Percentiles rank a stretch among this genome's conserved stretches.
Evolutionary conservation across 768 basidiomycete species (phyloP).

Genomic region (Podaxis pistillaris): DNA sequence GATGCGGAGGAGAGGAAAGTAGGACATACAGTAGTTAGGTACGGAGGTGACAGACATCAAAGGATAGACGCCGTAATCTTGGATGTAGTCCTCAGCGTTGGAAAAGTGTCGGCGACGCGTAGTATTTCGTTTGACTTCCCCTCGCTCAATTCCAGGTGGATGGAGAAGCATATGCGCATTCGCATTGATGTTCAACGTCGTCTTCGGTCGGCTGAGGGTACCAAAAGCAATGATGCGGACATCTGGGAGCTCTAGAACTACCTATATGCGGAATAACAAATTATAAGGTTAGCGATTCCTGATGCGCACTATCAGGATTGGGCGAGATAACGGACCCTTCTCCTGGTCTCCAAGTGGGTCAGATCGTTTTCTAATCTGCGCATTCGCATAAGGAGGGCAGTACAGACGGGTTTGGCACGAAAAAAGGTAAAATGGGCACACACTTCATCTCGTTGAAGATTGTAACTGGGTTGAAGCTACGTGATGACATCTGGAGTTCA

Average conservation of each 20-base stretch:
- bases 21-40: constrained; percentile 31
- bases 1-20: constrained; percentile 4
- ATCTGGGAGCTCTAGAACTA: constrained; percentile 68
- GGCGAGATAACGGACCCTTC: constrained; percentile 46
- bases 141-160: constrained; percentile 59
- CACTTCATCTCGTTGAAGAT: constrained; percentile 82
- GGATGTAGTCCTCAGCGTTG: constrained; percentile 14
- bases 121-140: constrained; percentile 14
- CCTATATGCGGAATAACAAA: constrained; percentile 33
- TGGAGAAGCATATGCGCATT: constrained; percentile 70
- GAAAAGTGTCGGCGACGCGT: background rate
- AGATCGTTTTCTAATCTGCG: constrained; percentile 66
- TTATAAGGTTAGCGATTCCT: background rate
- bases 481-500: constrained; percentile 63
- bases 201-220: constrained; percentile 56
- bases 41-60: constrained; percentile 25
- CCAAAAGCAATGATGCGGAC: constrained; percentile 74
- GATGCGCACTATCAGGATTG: background rate
- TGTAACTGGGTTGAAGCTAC: constrained; percentile 61
- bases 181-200: constrained; percentile 54
- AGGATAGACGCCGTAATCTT: constrained; percentile 46
- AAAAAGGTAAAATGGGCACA: constrained; percentile 20
- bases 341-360: constrained; percentile 62
- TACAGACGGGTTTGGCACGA: background rate
- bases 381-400: background rate